Conservation (phyloP, 352 stramenopile species). For the Pythium guiyangense region DNA sequence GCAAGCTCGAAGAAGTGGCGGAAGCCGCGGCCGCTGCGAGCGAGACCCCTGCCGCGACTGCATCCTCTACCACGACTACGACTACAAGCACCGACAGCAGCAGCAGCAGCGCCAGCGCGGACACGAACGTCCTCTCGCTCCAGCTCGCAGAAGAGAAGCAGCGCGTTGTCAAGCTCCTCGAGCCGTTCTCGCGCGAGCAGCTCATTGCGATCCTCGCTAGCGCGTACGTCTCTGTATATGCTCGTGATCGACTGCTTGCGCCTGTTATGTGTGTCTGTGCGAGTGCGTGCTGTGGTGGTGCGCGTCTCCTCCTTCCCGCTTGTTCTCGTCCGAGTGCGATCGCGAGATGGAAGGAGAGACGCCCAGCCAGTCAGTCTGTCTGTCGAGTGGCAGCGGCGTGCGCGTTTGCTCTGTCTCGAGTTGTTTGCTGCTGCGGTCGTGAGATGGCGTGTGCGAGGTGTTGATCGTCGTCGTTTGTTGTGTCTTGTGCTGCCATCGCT, state of each 20-base stretch:
- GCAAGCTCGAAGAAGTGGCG: conserved; percentile 24
- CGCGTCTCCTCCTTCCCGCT: not conserved
- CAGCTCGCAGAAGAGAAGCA: conserved; percentile 20
- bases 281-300: conserved; percentile 6
- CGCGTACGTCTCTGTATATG: conserved; percentile 39
- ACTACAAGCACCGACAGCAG: conserved; percentile 7
- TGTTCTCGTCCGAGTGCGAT: too few species aligned
- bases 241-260: not conserved
- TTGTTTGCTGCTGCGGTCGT: not conserved
- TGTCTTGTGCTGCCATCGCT: conserved; percentile 2
- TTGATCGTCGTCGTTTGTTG: conserved; percentile 9
- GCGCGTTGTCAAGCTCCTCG: conserved; percentile 34
- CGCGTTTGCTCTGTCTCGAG: not conserved
- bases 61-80: not conserved
- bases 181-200: conserved; percentile 55
- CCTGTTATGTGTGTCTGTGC: conserved; percentile 5
- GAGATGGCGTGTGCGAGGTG: not conserved
- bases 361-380: too few species aligned
- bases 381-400: too few species aligned
- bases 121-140: conserved; percentile 5
- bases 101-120: not conserved
- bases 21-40: not conserved
- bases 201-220: conserved; percentile 59
- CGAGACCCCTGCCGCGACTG: not conserved
- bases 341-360: too few species aligned